Evolutionary conservation across 2,329 filamentous ascomycete species (phyloP), one percentile per base, ranked within the genome.

Genomic region (Gaeumannomyces tritici): DNA sequence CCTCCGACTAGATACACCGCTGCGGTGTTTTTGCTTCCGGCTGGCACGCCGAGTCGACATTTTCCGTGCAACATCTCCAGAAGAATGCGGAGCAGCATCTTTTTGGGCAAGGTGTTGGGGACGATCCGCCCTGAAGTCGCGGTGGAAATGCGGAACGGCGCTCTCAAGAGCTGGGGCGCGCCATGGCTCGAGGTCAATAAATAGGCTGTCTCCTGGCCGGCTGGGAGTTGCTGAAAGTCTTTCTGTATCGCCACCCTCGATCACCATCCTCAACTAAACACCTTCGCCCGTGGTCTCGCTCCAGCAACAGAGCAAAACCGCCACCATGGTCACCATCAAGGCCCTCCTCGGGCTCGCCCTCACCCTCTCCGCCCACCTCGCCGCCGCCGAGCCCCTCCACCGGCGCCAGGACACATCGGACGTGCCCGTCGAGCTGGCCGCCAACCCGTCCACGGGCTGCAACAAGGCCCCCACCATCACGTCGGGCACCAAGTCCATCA

Each of bases 401-500:
- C 18, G 42, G 18, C 18, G 18, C 13, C 15, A 18, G 35, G 35
- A 47, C n/a, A n/a, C n/a, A n/a, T n/a, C n/a, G 29, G 29, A 31
- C 21, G 42, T n/a, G 18, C 7, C 18, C 6, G 18, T 51, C 18
- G n/a, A n/a, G n/a, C n/a, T n/a, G n/a, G 18, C 28, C 21, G 56
- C 56, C 26, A 35, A 58, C 21, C 56, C 56, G 13, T 58, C 56
- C 27, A 8, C 26, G 15, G 56, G 56, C 27, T 58, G 56, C 28
- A 18, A 18, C 56, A 58, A 58, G 56, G 28, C 27, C 2, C 56
- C 56, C 15, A 9, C 13, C 27, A 3, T 29, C 11, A 58, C 56
- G 4, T 29, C 56, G 26, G 28, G 27, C 27, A 68, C 69, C 57
- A 69, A 74, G 62, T 29, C 56, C 26, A 29, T 58, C 21, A 29